A percentile compares a stretch with the other conserved stretches of the same genome.
Evolutionary conservation across 2,329 filamentous ascomycete genomes (phyloP).

Genomic region (Cladosporium phlei): DNA sequence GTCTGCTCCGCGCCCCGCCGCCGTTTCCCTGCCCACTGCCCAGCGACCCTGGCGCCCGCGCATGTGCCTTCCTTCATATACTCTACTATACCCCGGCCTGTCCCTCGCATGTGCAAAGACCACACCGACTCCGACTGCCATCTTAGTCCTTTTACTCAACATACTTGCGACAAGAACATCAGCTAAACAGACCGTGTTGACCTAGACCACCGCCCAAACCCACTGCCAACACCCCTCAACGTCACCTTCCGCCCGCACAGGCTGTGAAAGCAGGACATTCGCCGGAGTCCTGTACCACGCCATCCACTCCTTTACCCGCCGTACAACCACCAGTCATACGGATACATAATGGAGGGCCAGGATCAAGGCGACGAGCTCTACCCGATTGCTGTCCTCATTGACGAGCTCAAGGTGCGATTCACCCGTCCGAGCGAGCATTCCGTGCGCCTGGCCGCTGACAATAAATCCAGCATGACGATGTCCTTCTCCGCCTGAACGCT

Average conservation of each 20-base stretch:
- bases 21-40: not conserved
- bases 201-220: not conserved
- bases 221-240: conserved; percentile 6
- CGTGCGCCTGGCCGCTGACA: conserved; percentile 13
- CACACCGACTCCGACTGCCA: conserved; percentile 8
- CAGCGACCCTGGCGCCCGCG: not conserved
- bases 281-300: conserved; percentile 14
- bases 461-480: conserved; percentile 79
- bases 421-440: not conserved
- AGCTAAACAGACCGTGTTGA: conserved; percentile 4
- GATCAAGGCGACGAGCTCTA: conserved; percentile 98
- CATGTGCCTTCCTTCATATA: conserved; percentile 12
- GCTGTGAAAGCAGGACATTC: conserved; percentile 12
- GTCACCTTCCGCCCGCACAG: conserved; percentile 8
- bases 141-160: not conserved
- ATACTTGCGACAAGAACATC: not conserved
- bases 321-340: not conserved
- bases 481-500: conserved; percentile 93
- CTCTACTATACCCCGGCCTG: conserved; percentile 4
- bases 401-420: conserved; percentile 86
- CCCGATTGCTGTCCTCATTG: conserved; percentile 98
- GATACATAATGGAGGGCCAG: conserved; percentile 73
- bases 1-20: not conserved
- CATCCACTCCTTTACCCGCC: conserved; percentile 9
- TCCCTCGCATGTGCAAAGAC: conserved; percentile 9